phyloP scores from a whole-genome alignment of 306 rosid genomes.

The cucumber (Cucumis sativus) region Cucumber_9930_V3 NC_026660.2:2410001-2410500 shows the following conservation, averaged over 20 bases:
- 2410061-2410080: background rate
- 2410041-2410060: background rate
- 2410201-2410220: background rate
- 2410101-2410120: background rate
- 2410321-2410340: background rate
- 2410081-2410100: background rate
- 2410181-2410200: background rate
- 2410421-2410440: background rate
- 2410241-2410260: background rate
- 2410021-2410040: too few species aligned
- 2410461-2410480: background rate
- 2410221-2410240: background rate
- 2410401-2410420: background rate
- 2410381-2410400: background rate
- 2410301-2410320: background rate
- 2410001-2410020: background rate
- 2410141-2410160: background rate
- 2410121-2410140: background rate
- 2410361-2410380: background rate
- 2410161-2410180: background rate
- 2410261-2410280: background rate
- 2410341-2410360: background rate
- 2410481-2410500: background rate
- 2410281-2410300: background rate
- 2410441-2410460: background rate